Base-by-base conservation (phyloP, 805 yeast genomes). In the Clavispora phyllophila region DNA sequence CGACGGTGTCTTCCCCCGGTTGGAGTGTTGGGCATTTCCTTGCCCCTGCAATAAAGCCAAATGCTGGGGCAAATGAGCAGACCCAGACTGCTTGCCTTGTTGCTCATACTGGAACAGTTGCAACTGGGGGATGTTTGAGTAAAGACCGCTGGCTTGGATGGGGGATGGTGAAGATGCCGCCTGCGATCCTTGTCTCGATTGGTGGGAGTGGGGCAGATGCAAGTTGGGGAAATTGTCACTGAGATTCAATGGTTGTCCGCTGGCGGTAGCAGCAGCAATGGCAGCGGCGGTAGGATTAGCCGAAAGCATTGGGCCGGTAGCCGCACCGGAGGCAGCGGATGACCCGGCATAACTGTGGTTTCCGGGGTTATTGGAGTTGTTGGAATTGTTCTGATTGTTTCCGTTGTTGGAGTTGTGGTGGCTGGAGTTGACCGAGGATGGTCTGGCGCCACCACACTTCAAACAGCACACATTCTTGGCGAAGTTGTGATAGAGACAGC, bases 391-490 rank as follows among this genome's bases (percentile, higher is more conserved):
- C 24, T 5, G 10, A 20, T 23, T 35, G 36, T 27, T 19, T 8
- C 32, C 37, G 10, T 27, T 23, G 22, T 6, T 17, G 4, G 31
- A 13, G 32, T 34, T 20, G 18, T 33, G 36, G 13, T 40, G 43
- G 18, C 51, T 8, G 17, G 31, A 58, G 9, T 54, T 48, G 4
- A 43, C 47, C 20, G 84, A 36, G 3, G 54, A 51, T 3, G 73
- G 74, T 43, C 69, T 78, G 36, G 90, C 82, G 1, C 87, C 84
- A 4, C 96, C 95, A 66, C 97, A 89, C 60, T 91, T 82, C 58
- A 89, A 72, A 60, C 97, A 89, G 44, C 82, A 80, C 44, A 87
- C 71, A 61, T 89, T 89, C 57, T 89, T 89, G 3, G 96, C 96
- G 71, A 89, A 89, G 62, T 89, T 89, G 63, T 89, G 96, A 62